These are phyloP conservation scores for Maudiozyma humilis DNA, from an alignment of 1,139 yeast species.

Conservation along the genomic window DNA sequence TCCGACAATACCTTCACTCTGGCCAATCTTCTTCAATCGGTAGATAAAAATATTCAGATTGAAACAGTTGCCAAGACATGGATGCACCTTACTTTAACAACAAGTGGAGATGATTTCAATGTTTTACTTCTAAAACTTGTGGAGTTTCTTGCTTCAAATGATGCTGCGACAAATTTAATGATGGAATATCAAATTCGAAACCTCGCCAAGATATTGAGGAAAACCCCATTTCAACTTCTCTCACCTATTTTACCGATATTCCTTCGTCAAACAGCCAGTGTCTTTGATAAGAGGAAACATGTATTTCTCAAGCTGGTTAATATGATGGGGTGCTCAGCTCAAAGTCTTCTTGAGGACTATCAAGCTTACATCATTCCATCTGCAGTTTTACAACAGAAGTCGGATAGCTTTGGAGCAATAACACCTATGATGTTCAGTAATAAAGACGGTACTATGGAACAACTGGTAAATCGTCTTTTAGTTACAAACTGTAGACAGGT, in stretches of 20 bases:
- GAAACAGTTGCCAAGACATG: conserved; percentile 27
- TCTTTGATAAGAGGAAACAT: conserved; percentile 41
- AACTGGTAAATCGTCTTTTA: no score
- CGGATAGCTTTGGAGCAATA: conserved; percentile 54
- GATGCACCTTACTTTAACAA: conserved; percentile 25
- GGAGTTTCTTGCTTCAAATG: conserved; percentile 26
- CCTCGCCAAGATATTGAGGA: conserved; percentile 36
- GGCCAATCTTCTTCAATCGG: conserved; percentile 21
- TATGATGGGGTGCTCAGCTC: conserved; percentile 52
- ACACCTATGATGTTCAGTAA: conserved; percentile 35
- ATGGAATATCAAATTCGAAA: conserved; percentile 28
- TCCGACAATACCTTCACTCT: conserved; percentile 24
- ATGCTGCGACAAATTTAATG: conserved; percentile 26
- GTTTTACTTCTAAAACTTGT: conserved; percentile 26
- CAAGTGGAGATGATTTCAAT: conserved; percentile 28
- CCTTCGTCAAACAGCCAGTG: conserved; percentile 56
- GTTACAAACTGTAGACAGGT: conserved; percentile 31
- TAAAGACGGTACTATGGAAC: conserved; percentile 14
- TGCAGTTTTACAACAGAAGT: conserved; percentile 55
- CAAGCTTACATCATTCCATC: conserved; percentile 71
- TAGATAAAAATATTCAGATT: conserved; percentile 13
- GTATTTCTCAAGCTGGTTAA: conserved; percentile 54
- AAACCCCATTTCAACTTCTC: conserved; percentile 61
- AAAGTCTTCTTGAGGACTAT: conserved; percentile 60
- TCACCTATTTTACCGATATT: conserved; percentile 74